Evolutionary conservation across 257 asterid species (phyloP), one percentile per base, ranked within the genome.

Genomic region (Nicotiana noctiflora): DNA sequence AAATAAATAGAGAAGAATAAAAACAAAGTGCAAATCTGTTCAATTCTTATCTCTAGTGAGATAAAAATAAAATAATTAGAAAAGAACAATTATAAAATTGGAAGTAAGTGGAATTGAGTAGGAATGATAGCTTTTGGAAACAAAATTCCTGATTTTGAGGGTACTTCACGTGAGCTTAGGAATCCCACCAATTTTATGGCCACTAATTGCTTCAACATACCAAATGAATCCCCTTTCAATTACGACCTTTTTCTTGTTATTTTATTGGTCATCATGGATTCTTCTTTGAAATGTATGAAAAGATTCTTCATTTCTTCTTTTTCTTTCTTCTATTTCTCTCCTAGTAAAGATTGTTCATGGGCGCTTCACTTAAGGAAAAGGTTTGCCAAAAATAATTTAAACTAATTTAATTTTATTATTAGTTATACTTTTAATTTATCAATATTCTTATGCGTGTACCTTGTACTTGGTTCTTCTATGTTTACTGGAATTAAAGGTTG

Each of bases 121-220:
- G 61, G 72, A 68, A 61, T 29, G 21, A 68, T 82, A 62, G 83
- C 81, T 85, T 87, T 85, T 68, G 44, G 63, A 79, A 85, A 83
- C 79, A 72, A 72, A 72, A 85, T 77, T 85, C 89, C 90, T 82
- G 84, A 87, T 83, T 83, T 87, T 85, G 86, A 87, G 90, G 89
- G 83, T 5, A 29, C 19, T 31, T 68, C 87, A 87, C 84, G 88
- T 87, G 90, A 72, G 79, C 23, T 72, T 72, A 46, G 62, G 76
- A 84, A 83, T 79, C 78, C 49, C 78, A 46, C 78, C 75, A 10
- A 40, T 63, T 11, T 81, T 78, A 77, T 27, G 25, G 55, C 23
- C 83, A 61, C 82, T 44, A 81, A 61, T 81, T 81, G 78, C 80
- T 77, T 74, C 63, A 25, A n/a, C 49, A 55, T 70, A 61, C 70